phyloP scores from a whole-genome alignment of 163 green algal genomes.

The Scenedesmus sp. region DNA sequence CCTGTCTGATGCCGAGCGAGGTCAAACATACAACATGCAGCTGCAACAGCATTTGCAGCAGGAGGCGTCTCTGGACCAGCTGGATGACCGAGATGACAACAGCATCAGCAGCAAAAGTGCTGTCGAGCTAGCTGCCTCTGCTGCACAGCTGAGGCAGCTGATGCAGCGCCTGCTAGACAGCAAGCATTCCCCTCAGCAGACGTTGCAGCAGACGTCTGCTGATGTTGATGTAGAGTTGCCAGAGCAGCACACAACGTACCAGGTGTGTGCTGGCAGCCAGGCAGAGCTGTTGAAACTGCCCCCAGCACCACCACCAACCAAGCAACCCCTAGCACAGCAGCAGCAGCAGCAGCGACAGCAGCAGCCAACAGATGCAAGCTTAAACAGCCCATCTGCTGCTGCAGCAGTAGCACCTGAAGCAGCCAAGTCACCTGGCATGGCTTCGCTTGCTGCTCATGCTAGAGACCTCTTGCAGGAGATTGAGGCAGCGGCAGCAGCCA shows the following conservation, averaged over 20 bases:
- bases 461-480: constrained; percentile 35
- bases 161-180: constrained; percentile 22
- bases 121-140: constrained; percentile 23
- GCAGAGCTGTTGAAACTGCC: neutral
- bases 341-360: neutral
- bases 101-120: neutral
- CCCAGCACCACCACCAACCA: neutral
- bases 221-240: neutral
- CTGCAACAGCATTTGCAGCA: neutral
- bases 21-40: neutral
- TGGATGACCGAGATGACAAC: neutral
- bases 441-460: neutral
- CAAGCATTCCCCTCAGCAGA: neutral
- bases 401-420: neutral
- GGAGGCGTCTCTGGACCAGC: neutral
- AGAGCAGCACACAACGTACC: neutral
- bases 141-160: constrained; percentile 22
- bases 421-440: neutral
- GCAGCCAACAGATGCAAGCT: neutral
- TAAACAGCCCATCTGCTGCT: neutral
- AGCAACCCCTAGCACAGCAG: neutral
- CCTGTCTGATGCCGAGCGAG: neutral
- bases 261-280: neutral
- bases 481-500: constrained; percentile 37
- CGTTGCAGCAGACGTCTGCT: neutral